A percentile compares a stretch with the other conserved stretches of the same genome.
Evolutionary conservation across 768 basidiomycete species (phyloP).

Genomic region (Mycena vitilis): DNA sequence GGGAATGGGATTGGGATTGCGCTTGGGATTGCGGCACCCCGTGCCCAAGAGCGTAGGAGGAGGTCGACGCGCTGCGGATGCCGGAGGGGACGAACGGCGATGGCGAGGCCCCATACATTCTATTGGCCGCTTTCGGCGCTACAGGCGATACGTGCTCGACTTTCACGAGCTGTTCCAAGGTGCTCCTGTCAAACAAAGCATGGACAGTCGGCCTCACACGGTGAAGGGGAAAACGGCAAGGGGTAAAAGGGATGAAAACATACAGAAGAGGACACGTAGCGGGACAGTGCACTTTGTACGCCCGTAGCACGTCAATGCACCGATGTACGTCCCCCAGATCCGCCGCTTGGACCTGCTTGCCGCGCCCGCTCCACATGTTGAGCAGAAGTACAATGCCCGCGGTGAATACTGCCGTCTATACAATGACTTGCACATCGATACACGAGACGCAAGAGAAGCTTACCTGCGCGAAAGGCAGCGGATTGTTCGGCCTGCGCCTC

Average conservation of each 20-base stretch:
- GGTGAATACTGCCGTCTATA: background rate
- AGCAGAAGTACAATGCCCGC: background rate
- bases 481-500: background rate
- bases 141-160: background rate
- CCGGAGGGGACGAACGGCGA: background rate
- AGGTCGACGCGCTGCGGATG: background rate
- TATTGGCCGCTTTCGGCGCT: background rate
- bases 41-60: no score
- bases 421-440: background rate
- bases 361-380: background rate
- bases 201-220: no score
- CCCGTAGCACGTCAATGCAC: background rate
- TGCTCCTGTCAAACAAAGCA: background rate
- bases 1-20: background rate
- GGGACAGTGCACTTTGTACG: background rate
- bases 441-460: background rate
- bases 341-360: background rate
- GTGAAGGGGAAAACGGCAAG: background rate
- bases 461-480: background rate
- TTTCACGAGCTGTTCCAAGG: background rate
- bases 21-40: background rate
- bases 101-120: background rate
- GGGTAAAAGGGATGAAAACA: background rate
- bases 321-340: background rate
- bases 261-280: background rate